These are phyloP conservation scores for Geum urbanum DNA, from an alignment of 306 rosid genomes.

Conservation along the genomic window DNA sequence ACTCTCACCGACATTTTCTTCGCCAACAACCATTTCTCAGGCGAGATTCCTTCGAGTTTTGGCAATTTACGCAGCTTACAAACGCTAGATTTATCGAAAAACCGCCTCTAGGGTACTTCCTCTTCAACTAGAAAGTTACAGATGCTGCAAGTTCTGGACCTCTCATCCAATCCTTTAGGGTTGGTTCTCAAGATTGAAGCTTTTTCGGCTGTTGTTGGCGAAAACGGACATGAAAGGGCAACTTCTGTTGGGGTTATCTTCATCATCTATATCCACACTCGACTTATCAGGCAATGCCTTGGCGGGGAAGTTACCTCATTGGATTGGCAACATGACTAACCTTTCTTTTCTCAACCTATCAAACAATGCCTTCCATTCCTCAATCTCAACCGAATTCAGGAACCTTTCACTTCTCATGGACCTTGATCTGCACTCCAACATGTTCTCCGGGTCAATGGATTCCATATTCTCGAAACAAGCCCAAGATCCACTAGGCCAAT, in stretches of 20 bases:
- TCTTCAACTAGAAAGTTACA: constrained; percentile 37
- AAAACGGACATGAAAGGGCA: constrained; percentile 44
- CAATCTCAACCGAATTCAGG: constrained; percentile 41
- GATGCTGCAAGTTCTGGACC: constrained; percentile 36
- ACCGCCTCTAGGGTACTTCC: constrained; percentile 41
- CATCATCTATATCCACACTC: constrained; percentile 41
- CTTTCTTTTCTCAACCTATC: constrained; percentile 55
- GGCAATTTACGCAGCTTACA: constrained; percentile 41
- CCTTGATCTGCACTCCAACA: constrained; percentile 51
- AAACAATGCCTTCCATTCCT: constrained; percentile 43
- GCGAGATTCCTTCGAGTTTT: constrained; percentile 45
- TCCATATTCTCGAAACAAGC: constrained; percentile 31
- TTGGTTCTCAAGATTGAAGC: constrained; percentile 44
- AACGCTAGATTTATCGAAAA: constrained; percentile 43
- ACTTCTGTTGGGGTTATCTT: constrained; percentile 51
- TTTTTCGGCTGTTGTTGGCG: constrained; percentile 41
- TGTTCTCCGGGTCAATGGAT: constrained; percentile 33
- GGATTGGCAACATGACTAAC: constrained; percentile 64
- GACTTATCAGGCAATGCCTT: constrained; percentile 50
- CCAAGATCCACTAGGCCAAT: constrained; percentile 44
- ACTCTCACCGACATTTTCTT: constrained; percentile 44
- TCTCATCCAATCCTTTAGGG: constrained; percentile 53
- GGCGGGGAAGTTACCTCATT: constrained; percentile 40
- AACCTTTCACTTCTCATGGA: constrained; percentile 41
- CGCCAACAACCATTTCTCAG: constrained; percentile 45